A percentile compares a stretch with the other conserved stretches of the same genome.
Conservation (phyloP, 345 rosid species). For the Eucalyptus sp. region DNA sequence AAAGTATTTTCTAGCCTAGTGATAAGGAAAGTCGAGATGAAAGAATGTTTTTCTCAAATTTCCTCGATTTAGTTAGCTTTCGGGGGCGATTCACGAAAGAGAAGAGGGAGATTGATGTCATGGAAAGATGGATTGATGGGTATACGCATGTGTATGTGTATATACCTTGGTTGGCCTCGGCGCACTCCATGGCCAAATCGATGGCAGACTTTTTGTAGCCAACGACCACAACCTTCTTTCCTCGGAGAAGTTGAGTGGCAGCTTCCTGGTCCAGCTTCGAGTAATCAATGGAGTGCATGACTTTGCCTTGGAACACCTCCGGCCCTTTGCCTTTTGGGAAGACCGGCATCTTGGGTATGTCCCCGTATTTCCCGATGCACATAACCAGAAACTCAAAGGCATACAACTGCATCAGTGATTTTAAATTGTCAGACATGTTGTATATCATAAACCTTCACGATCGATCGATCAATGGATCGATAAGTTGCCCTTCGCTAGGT, state of each 20-base stretch:
- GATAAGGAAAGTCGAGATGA: background rate
- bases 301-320: constrained; percentile 53
- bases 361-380: constrained; percentile 81
- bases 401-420: constrained; percentile 38
- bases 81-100: accelerated
- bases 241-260: constrained; percentile 36
- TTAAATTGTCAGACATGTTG: background rate
- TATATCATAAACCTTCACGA: background rate
- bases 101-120: background rate
- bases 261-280: constrained; percentile 70
- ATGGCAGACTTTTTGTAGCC: constrained; percentile 92
- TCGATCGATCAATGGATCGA: background rate
- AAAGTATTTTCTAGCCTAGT: background rate
- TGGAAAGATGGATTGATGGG: background rate
- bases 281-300: constrained; percentile 69
- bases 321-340: constrained; percentile 55
- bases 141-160: background rate
- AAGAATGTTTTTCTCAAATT: background rate
- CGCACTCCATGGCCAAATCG: constrained; percentile 87
- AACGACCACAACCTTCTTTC: constrained; percentile 56
- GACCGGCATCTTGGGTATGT: constrained; percentile 43
- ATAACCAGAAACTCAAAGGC: constrained; percentile 64
- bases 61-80: background rate
- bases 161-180: constrained; percentile 76
- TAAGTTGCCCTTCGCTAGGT: background rate